Conservation (phyloP, 208 protist genomes). For the Acanthamoeba royreba region DNA sequence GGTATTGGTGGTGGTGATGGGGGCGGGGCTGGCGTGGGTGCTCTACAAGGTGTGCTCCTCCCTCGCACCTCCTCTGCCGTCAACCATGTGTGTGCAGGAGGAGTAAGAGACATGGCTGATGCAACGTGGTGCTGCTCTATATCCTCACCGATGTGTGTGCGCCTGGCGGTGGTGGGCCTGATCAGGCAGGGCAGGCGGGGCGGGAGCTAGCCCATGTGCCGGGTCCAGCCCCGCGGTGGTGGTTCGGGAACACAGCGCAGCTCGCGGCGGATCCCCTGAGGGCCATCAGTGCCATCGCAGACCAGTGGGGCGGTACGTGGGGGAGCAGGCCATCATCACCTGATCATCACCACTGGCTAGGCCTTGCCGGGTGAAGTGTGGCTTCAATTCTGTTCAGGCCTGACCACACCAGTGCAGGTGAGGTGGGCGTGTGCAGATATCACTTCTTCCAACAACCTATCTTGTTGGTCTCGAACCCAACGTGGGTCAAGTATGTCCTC, state of each 20-base stretch:
- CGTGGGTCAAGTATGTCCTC: background rate
- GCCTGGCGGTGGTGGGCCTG: background rate
- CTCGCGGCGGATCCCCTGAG: background rate
- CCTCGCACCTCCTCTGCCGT: too few species aligned
- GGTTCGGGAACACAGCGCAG: background rate
- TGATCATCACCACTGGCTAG: too few species aligned
- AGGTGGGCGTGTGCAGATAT: background rate
- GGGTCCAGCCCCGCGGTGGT: background rate
- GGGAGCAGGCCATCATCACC: too few species aligned
- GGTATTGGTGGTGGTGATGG: too few species aligned
- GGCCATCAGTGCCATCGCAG: background rate
- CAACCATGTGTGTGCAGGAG: too few species aligned
- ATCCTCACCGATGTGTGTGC: too few species aligned
- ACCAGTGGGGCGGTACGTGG: background rate
- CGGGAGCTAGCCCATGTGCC: background rate
- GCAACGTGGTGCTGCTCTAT: too few species aligned
- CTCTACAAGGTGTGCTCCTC: too few species aligned
- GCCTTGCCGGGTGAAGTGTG: too few species aligned
- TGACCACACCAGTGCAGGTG: background rate
- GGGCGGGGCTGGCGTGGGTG: too few species aligned
- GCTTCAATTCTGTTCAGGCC: background rate
- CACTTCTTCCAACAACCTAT: conserved; percentile 21
- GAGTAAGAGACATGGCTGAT: too few species aligned
- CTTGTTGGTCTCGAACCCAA: background rate
- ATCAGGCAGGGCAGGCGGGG: background rate